phyloP scores from a whole-genome alignment of 176 grass and related monocot genomes.

The bread wheat (Triticum aestivum) region IWGSC_CS_RefSeq_v2.1 NC_057810.1:659713943-659714442 shows the following conservation, averaged over 20 bases:
- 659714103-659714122: constrained; percentile 98
- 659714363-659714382: constrained; percentile 90
- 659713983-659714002: background rate
- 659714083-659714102: constrained; percentile 25
- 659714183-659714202: constrained; percentile 93
- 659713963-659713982: too few species aligned
- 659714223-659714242: constrained; percentile 95
- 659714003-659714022: background rate
- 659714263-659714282: constrained; percentile 95
- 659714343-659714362: constrained; percentile 84
- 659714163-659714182: constrained; percentile 96
- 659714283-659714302: constrained; percentile 98
- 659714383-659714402: constrained; percentile 85
- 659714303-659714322: constrained; percentile 95
- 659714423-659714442: constrained; percentile 98
- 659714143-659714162: constrained; percentile 92
- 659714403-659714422: constrained; percentile 80
- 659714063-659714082: constrained; percentile 16
- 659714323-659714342: constrained; percentile 86
- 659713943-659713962: too few species aligned
- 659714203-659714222: constrained; percentile 98
- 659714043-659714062: background rate
- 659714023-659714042: background rate
- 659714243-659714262: constrained; percentile 78
- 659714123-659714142: constrained; percentile 99